A percentile compares a stretch with the other conserved stretches of the same genome.
These are phyloP conservation scores for Fusarium pseudonygamai DNA, from an alignment of 2,329 filamentous ascomycete genomes.

Conservation along the genomic window DNA sequence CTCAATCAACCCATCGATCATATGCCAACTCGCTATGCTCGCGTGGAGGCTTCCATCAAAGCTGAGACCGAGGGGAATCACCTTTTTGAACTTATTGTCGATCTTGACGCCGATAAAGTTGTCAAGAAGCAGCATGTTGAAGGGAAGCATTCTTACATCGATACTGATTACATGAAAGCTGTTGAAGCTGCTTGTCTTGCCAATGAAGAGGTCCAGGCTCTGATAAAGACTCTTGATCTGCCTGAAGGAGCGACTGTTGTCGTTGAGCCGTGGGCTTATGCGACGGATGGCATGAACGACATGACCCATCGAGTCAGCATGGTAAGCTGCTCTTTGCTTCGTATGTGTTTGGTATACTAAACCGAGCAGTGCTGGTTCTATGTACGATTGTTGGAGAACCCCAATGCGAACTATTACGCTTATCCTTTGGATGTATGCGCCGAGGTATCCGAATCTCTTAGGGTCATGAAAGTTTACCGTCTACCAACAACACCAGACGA, in stretches of 20 bases:
- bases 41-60: conserved; percentile 50
- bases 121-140: conserved; percentile 45
- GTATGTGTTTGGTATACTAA: not conserved
- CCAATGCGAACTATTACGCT: conserved; percentile 64
- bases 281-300: conserved; percentile 62
- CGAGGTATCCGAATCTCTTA: conserved; percentile 57
- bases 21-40: conserved; percentile 48
- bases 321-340: conserved; percentile 43
- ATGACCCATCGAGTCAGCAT: conserved; percentile 59
- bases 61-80: conserved; percentile 19
- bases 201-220: conserved; percentile 53
- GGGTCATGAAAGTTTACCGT: conserved; percentile 57
- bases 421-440: conserved; percentile 63
- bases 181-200: conserved; percentile 58
- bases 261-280: conserved; percentile 66
- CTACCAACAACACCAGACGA: conserved; percentile 51
- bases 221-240: conserved; percentile 54
- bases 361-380: conserved; percentile 41
- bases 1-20: conserved; percentile 7
- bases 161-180: conserved; percentile 57
- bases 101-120: conserved; percentile 40
- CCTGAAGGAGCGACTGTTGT: conserved; percentile 56
- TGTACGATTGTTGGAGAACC: conserved; percentile 48
- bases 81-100: conserved; percentile 45
- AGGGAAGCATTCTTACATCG: conserved; percentile 59